These are phyloP conservation scores for Dendrobium huoshanense DNA, from an alignment of 106 monocot genomes.

Conservation along the genomic window DNA sequence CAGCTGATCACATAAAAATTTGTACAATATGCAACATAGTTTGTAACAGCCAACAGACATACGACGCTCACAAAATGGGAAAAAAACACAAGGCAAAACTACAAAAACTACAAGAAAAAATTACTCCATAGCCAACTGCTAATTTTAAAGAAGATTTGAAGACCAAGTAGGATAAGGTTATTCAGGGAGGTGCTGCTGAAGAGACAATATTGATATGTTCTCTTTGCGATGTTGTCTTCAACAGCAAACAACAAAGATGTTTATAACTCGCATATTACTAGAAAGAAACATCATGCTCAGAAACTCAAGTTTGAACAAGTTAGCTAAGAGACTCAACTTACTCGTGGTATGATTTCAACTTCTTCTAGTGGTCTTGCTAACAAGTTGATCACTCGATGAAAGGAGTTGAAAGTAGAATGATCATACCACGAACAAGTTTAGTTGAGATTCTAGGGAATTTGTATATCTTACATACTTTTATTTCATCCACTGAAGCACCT, in stretches of 20 bases:
- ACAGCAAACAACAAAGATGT: conserved; percentile 49
- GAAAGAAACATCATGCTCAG: conserved; percentile 41
- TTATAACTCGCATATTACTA: conserved; percentile 29
- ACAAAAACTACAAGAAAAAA: conserved; percentile 12
- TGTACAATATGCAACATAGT: too few species aligned
- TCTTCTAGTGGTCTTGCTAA: too few species aligned
- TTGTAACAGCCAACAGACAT: conserved; percentile 19
- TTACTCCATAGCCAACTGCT: conserved; percentile 11
- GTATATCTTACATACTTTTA: too few species aligned
- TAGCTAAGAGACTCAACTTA: neutral
- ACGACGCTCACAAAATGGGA: conserved; percentile 24
- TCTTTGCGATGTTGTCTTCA: conserved; percentile 63
- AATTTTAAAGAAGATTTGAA: conserved; percentile 20
- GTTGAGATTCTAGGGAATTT: too few species aligned
- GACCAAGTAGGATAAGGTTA: conserved; percentile 38
- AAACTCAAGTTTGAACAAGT: neutral
- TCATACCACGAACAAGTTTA: too few species aligned
- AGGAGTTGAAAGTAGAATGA: too few species aligned
- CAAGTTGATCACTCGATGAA: too few species aligned
- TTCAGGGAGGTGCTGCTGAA: conserved; percentile 33
- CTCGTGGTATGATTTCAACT: too few species aligned
- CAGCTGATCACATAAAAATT: too few species aligned
- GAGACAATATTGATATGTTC: conserved; percentile 36
- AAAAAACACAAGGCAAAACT: conserved; percentile 28
- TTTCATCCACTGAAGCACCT: too few species aligned